These are phyloP conservation scores for Beauveria sp. DNA, from an alignment of 2,329 filamentous ascomycete genomes.

Conservation along the genomic window DNA sequence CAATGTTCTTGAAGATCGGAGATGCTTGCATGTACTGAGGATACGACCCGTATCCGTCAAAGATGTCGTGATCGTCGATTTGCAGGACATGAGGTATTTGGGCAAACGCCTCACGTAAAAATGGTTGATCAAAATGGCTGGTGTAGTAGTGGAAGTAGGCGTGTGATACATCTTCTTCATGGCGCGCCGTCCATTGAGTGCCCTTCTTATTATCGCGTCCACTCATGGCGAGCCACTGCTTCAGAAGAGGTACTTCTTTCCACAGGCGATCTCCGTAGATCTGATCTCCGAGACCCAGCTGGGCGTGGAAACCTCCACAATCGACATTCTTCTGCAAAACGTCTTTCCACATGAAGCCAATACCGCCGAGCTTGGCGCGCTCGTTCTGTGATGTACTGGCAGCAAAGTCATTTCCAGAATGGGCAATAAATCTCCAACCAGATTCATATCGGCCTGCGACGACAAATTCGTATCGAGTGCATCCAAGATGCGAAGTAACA, in stretches of 20 bases:
- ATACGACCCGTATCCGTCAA: conserved; percentile 95
- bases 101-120: conserved; percentile 88
- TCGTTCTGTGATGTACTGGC: conserved; percentile 82
- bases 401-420: conserved; percentile 94
- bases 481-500: conserved; percentile 91
- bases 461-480: conserved; percentile 96
- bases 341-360: conserved; percentile 98
- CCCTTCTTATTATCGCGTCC: conserved; percentile 91
- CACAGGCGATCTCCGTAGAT: conserved; percentile 93
- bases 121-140: conserved; percentile 95
- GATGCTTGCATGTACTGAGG: conserved; percentile 98
- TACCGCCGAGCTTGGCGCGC: conserved; percentile 74
- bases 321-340: conserved; percentile 96
- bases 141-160: conserved; percentile 99
- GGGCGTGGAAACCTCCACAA: conserved; percentile 90
- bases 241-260: conserved; percentile 89
- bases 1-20: conserved; percentile 97
- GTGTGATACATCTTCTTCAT: conserved; percentile 92
- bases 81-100: conserved; percentile 93
- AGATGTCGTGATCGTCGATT: conserved; percentile 96
- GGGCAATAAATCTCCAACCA: conserved; percentile 91
- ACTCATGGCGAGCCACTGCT: conserved; percentile 90
- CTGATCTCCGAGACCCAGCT: conserved; percentile 86
- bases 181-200: conserved; percentile 83
- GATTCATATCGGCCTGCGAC: conserved; percentile 85